Base-by-base conservation (phyloP, 2,329 filamentous ascomycete genomes). In the Microascus cirrosus region DNA sequence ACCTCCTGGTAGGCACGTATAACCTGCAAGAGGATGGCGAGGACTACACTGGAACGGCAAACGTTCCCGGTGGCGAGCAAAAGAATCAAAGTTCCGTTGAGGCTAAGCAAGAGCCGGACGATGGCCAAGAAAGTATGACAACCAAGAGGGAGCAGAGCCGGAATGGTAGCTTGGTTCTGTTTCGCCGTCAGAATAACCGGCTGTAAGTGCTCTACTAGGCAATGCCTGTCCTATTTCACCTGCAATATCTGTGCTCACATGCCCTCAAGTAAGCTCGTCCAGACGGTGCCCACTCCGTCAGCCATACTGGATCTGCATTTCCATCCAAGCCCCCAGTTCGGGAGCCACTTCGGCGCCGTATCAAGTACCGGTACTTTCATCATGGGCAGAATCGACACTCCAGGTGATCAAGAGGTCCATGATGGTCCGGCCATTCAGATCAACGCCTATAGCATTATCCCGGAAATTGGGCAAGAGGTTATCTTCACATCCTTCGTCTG, bases 231-330 rank as follows among this genome's bases (percentile, higher is more conserved):
- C 32, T 18, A 10, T 28, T 12, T 34, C 34, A 15, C 8, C 20
- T 18, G 20, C 8, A 45, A 32, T 32, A 32, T 32, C 28, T 55
- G 36, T 34, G 24, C 39, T 42, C 18, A 28, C 34, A 24, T 35
- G 39, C 28, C 51, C 13, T 45, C 60, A 34, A 87, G 84, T 63
- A 69, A 69, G 1, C 73, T 79, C 58, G 65, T 86, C 4, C 82
- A 89, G 66, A 85, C 79, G 1, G 62, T 85, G 4, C 65, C 74
- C 5, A 83, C 88, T 24, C 80, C 84, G 3, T 90, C 85, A 56
- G 92, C 90, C 6, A 80, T 96, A 32, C 79, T 96, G 57, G 92
- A 96, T 68, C 75, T 96, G 34, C 89, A 92, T 64, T 97, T 96
- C 69, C 83, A 86, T 60, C 82, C 65, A 1, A 68, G n/a, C n/a